Evolutionary conservation across 148 eudicot species (phyloP).

Genomic region (Rhododendron kiyosumense): DNA sequence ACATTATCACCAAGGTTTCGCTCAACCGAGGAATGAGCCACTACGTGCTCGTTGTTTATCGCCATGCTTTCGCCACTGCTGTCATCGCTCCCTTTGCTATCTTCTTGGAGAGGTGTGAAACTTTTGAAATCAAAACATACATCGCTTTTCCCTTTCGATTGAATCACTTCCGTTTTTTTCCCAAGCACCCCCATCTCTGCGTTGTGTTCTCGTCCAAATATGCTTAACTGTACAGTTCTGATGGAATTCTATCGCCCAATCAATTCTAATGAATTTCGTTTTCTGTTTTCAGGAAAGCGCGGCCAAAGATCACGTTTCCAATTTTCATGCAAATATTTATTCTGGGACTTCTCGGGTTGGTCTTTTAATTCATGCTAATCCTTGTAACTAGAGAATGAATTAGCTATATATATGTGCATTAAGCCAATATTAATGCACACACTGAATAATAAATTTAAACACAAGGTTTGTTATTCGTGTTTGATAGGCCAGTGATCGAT

Average conservation of each 20-base stretch:
- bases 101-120: constrained; percentile 56
- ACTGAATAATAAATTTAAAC: neutral
- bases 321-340: constrained; percentile 69
- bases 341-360: constrained; percentile 87
- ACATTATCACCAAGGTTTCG: constrained; percentile 80
- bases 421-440: neutral
- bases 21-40: constrained; percentile 88
- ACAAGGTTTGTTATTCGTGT: neutral
- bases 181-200: neutral
- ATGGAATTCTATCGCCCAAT: neutral
- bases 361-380: neutral
- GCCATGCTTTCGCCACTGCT: constrained; percentile 77
- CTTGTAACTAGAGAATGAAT: neutral
- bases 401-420: neutral
- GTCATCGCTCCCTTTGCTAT: constrained; percentile 82
- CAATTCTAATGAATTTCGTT: neutral
- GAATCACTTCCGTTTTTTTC: neutral
- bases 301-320: constrained; percentile 73
- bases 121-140: neutral
- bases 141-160: neutral
- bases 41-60: constrained; percentile 73
- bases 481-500: constrained; percentile 78
- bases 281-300: constrained; percentile 39
- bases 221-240: neutral
- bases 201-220: neutral